Conservation (phyloP, 805 yeast species). For the Clavispora fructus region DNA sequence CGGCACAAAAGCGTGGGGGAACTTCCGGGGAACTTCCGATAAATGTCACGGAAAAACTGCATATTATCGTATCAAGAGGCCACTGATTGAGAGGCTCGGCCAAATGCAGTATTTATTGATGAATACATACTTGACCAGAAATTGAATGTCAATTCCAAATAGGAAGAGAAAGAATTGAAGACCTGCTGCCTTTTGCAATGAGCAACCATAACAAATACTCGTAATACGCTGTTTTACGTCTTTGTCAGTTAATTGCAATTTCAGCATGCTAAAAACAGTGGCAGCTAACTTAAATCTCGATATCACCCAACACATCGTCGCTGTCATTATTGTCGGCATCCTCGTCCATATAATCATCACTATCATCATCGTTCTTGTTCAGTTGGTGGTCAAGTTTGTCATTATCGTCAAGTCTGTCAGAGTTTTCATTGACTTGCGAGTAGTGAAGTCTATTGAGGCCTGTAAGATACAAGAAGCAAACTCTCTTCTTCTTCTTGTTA, state of each 20-base stretch:
- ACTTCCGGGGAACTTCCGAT: background rate
- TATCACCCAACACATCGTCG: conserved; percentile 34
- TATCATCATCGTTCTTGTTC: conserved; percentile 11
- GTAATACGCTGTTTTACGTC: no score
- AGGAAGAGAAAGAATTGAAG: background rate
- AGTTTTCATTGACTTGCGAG: conserved; percentile 14
- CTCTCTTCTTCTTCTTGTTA: conserved; percentile 87
- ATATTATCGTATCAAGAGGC: background rate
- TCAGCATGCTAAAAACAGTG: no score
- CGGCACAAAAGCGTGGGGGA: background rate
- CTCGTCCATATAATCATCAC: conserved; percentile 10
- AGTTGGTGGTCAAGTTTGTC: conserved; percentile 19
- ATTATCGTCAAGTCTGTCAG: conserved; percentile 15
- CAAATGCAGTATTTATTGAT: no score
- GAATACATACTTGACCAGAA: no score
- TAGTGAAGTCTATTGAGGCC: conserved; percentile 39
- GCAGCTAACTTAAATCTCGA: conserved; percentile 22
- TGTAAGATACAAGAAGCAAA: conserved; percentile 74
- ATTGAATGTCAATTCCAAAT: no score
- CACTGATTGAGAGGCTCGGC: background rate
- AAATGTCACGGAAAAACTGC: background rate
- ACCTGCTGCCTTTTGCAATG: no score
- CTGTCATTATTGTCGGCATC: conserved; percentile 19
- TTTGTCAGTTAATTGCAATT: no score
- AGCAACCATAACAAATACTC: no score